phyloP scores from a whole-genome alignment of 1,284 basidiomycete species.

The Paramarasmius palmivorus region DNA sequence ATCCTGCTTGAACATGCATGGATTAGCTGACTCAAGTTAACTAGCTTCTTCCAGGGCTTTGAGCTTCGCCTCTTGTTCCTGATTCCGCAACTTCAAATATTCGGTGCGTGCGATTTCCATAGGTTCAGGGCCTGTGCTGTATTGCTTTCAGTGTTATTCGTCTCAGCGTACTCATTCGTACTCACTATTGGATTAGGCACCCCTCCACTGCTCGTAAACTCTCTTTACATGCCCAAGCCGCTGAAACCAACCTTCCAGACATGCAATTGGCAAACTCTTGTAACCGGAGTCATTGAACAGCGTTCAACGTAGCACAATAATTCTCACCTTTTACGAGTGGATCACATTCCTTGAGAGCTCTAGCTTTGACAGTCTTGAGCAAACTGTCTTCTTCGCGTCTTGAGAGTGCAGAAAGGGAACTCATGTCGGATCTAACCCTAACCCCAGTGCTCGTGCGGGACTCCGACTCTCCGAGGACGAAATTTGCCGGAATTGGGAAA shows the following conservation, averaged over 20 bases:
- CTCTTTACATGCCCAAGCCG: conserved; percentile 80
- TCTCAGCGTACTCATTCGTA: conserved; percentile 18
- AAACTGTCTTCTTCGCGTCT: conserved; percentile 87
- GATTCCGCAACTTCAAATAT: conserved; percentile 67
- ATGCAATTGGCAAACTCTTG: conserved; percentile 86
- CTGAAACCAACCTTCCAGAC: conserved; percentile 77
- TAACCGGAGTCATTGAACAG: no score
- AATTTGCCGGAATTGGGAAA: background rate
- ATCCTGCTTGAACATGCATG: conserved; percentile 2
- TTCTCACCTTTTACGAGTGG: conserved; percentile 68
- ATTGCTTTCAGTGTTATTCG: conserved; percentile 6
- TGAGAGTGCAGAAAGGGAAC: conserved; percentile 57
- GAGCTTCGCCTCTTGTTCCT: conserved; percentile 29
- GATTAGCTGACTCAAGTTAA: conserved; percentile 1
- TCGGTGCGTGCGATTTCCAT: conserved; percentile 74
- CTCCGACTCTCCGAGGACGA: background rate
- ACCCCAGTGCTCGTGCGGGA: background rate
- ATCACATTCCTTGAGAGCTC: conserved; percentile 81
- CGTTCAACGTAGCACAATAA: no score
- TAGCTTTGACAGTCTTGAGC: conserved; percentile 77
- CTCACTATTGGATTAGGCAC: conserved; percentile 83
- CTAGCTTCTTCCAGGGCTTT: conserved; percentile 16
- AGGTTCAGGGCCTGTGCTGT: conserved; percentile 69
- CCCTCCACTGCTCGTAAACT: conserved; percentile 73
- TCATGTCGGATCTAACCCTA: background rate